Conservation (phyloP, 805 yeast genomes). For the Wickerhamomyces silvicola region DNA sequence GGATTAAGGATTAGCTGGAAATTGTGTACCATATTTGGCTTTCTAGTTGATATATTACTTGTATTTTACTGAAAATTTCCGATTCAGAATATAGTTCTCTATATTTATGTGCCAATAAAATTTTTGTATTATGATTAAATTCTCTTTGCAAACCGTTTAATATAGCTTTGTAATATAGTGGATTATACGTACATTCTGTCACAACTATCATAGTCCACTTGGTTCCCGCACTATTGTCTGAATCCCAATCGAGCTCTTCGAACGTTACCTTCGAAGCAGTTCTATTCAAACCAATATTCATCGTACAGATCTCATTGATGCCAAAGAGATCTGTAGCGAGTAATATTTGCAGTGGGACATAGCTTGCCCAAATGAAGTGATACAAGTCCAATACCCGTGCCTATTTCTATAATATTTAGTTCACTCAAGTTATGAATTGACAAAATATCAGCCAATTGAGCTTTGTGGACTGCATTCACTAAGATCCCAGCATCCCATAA, state of each 20-base stretch:
- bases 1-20: constrained; percentile 12
- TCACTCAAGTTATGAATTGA: constrained; percentile 1
- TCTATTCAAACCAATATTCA: constrained; percentile 24
- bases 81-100: constrained; percentile 21
- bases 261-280: constrained; percentile 16
- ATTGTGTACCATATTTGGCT: constrained; percentile 16
- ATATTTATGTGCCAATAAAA: constrained; percentile 20
- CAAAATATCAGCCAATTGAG: constrained; percentile 7
- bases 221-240: constrained; percentile 10
- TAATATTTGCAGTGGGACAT: constrained; percentile 12
- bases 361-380: constrained; percentile 25
- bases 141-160: constrained; percentile 24
- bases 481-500: constrained; percentile 36
- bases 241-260: constrained; percentile 32
- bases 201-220: constrained; percentile 31
- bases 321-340: constrained; percentile 32
- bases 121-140: constrained; percentile 5
- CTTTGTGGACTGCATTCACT: constrained; percentile 8
- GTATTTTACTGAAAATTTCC: constrained; percentile 16
- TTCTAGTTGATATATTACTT: constrained; percentile 4
- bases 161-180: constrained; percentile 30
- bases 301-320: constrained; percentile 29
- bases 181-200: constrained; percentile 39
- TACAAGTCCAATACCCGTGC: constrained; percentile 37
- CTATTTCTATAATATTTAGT: constrained; percentile 29